Conservation (phyloP, 2,329 filamentous ascomycete species). For the Ceratocystis destructans region DNA sequence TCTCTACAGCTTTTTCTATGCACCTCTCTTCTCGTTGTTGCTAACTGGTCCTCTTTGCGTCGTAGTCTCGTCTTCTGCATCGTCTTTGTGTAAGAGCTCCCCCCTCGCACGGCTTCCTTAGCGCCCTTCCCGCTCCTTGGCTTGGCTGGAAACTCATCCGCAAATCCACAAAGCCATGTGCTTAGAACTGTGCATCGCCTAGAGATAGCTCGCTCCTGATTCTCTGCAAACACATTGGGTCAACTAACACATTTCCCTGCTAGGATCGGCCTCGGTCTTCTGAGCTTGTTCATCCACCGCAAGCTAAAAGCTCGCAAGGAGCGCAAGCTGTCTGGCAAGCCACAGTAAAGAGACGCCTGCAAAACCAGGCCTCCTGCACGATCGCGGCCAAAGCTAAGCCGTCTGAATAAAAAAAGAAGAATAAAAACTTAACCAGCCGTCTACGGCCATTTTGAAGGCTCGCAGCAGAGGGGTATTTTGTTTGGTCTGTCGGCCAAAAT, state of each 20-base stretch:
- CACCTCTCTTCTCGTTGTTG: not conserved
- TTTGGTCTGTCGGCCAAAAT: not conserved
- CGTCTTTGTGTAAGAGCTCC: constrained; percentile 25
- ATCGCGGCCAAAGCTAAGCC: not conserved
- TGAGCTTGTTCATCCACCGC: constrained; percentile 26
- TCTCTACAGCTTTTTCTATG: not conserved
- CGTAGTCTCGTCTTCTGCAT: constrained; percentile 31
- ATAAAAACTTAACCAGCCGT: not conserved
- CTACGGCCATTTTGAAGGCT: not conserved
- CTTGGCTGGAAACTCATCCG: not conserved
- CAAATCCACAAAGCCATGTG: not conserved
- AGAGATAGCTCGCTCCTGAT: not conserved
- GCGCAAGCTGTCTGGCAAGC: constrained; percentile 22
- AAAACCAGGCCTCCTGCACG: not conserved
- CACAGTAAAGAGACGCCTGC: constrained; percentile 6
- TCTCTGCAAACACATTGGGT: not conserved
- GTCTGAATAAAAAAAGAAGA: not conserved
- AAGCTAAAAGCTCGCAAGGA: constrained; percentile 26
- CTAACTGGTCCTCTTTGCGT: constrained; percentile 8
- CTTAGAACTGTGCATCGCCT: too few species aligned
- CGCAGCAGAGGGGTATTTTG: not conserved
- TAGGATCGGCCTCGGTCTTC: constrained; percentile 27
- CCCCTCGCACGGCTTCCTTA: not conserved
- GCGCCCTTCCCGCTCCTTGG: constrained; percentile 3
- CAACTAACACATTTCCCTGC: constrained; percentile 19